Percentiles rank a stretch among this genome's conserved stretches.
Evolutionary conservation across 2,329 filamentous ascomycete genomes (phyloP).

Genomic region (Fusarium azukiicola): DNA sequence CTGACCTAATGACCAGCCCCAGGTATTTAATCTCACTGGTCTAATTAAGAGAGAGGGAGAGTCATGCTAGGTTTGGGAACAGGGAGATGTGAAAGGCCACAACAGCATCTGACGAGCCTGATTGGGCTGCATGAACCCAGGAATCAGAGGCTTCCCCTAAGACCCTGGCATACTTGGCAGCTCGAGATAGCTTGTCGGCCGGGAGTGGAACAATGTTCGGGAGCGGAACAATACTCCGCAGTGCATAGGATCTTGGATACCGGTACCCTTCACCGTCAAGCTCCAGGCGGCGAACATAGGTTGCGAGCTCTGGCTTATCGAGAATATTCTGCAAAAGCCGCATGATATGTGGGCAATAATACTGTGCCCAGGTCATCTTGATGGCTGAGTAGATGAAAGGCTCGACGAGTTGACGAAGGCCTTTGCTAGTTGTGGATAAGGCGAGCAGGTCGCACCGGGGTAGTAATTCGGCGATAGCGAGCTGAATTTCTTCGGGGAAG

Average conservation of each 20-base stretch:
- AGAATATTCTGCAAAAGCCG: background rate
- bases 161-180: background rate
- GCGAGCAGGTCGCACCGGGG: background rate
- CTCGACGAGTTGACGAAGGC: background rate
- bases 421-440: background rate
- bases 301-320: background rate
- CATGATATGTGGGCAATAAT: background rate
- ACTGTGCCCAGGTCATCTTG: background rate
- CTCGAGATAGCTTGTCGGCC: background rate
- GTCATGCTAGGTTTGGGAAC: background rate
- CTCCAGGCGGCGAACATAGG: background rate
- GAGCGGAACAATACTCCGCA: background rate
- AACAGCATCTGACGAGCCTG: background rate
- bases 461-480: background rate
- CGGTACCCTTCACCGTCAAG: background rate
- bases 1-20: background rate
- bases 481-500: background rate
- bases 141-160: background rate
- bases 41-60: background rate
- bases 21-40: background rate
- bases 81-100: background rate
- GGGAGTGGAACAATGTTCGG: background rate
- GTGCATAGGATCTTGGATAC: background rate
- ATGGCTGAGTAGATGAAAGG: conserved; percentile 1
- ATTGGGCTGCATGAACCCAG: background rate